These are phyloP conservation scores for Incumbomyces lentus DNA, from an alignment of 2,329 filamentous ascomycete species.

Conservation along the genomic window DNA sequence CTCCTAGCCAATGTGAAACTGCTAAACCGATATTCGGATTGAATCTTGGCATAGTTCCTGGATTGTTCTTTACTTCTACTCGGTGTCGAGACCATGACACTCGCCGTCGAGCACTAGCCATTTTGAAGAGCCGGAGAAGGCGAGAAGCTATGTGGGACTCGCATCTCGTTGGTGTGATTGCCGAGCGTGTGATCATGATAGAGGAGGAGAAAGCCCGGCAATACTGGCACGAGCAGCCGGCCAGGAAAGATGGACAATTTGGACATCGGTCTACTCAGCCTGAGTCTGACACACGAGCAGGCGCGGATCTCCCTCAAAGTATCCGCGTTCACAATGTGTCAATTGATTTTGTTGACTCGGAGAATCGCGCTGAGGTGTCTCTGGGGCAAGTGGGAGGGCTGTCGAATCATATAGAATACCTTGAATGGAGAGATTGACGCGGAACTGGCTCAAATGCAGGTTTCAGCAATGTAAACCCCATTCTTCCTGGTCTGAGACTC, in stretches of 20 bases:
- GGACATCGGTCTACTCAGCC: background rate
- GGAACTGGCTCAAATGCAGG: no score
- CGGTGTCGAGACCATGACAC: conserved; percentile 51
- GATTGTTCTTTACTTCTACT: conserved; percentile 55
- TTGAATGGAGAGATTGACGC: no score
- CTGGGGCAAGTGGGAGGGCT: conserved; percentile 23
- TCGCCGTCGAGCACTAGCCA: conserved; percentile 50
- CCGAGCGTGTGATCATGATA: conserved; percentile 9
- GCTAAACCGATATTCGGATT: conserved; percentile 41
- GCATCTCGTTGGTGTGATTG: conserved; percentile 7
- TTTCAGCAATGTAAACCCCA: no score
- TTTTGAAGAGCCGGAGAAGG: conserved; percentile 50
- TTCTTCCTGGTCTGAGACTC: no score
- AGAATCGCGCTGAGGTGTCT: background rate
- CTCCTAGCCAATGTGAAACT: background rate
- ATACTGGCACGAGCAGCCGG: background rate
- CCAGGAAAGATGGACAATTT: background rate
- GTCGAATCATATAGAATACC: no score
- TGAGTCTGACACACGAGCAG: background rate
- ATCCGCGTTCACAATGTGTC: background rate
- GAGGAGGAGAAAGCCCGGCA: background rate
- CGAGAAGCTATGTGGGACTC: conserved; percentile 60
- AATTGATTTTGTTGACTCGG: background rate
- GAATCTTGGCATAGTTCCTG: conserved; percentile 54
- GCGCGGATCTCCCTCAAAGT: background rate